Base-by-base conservation (phyloP, 345 rosid species). In the Gynandropsis gynandra region DNA sequence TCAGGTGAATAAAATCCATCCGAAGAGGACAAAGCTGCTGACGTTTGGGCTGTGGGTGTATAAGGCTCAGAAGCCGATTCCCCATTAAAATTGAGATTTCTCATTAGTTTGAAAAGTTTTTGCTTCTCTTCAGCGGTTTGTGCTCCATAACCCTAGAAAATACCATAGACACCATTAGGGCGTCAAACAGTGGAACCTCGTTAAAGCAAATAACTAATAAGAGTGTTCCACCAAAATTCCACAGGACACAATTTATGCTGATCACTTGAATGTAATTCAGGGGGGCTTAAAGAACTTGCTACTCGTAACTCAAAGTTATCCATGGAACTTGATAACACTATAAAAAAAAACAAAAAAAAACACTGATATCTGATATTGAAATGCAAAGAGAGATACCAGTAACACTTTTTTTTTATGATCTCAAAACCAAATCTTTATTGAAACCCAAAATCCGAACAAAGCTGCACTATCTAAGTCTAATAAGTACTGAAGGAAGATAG, bases 81-180 rank as follows among this genome's bases (percentile, higher is more conserved):
- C 59, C 95, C 97, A 35, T 78, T 85, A 57, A 93, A 80, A 65
- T 85, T 93, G 38, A 88, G 94, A 75, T 80, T 93, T 68, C 97
- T 80, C 96, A 88, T 93, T 41, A 88, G 65, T 61, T 93, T 81
- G 50, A 85, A 83, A 49, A 93, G 79, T 72, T 92, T 81, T 74
- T 93, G 99, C 60, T 93, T 93, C 74, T 80, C 99, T 72, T 93
- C 99, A 32, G 87, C 89, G 63, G 95, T 85, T 67, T 88, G 95
- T 3, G 95, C 95, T 59, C 95, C 97, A 66, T 80, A 88, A 48
- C 97, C 94, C 99, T 92, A 47, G 6, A 45, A 33, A 54, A 67
- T 31, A 36, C 51, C 34, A 31, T 13, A 62, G 36, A 73, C 17
- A 66, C 16, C 65, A 54, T 32, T 45, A 15, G 47, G 34, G 14